Base-by-base conservation (phyloP, 2,329 filamentous ascomycete species). In the Fusarium tricinctum region DNA sequence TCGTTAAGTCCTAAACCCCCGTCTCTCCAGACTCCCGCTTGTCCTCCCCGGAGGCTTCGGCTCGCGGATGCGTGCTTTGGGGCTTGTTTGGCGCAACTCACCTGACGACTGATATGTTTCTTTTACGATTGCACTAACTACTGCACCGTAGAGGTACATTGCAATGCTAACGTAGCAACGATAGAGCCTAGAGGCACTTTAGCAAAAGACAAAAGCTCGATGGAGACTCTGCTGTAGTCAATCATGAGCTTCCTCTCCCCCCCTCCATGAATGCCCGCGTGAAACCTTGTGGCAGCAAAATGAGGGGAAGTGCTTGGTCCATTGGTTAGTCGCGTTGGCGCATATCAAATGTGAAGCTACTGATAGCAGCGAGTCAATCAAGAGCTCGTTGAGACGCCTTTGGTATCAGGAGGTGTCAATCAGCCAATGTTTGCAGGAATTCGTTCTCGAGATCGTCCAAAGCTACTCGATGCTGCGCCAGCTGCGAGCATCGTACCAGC, bases 231-330 rank as follows among this genome's bases (percentile, higher is more conserved):
- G 5, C 54, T 47, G 43, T 50, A 47, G 59, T 53, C 56, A 58
- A 61, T 65, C 42, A 53, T 56, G 53, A 57, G 49, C 43, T 53
- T 20, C 42, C 17, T n/a, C 30, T 42, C 40, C 49, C 51, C 60
- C 45, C 46, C 39, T 35, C 33, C 19, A 51, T 44, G 32, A 63
- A 46, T 60, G 46, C 61, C 60, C 68, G 56, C 44, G 63, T 69
- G 69, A 73, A 74, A 74, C 72, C 69, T 74, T 74, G 70, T 72
- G 72, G 50, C 42, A 57, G 52, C 42, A 20, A 65, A 71, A 56
- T 70, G 71, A 73, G 69, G 71, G 66, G 62, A 70, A 70, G 45
- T 66, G 54, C 54, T 44, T 19, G 45, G 54, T 53, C 64, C 54
- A 70, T 70, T 70, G 68, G 67, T 32, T 47, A 20, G 33, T 51